phyloP scores from a whole-genome alignment of 805 yeast genomes.

The Kodamaea restingae region DNA sequence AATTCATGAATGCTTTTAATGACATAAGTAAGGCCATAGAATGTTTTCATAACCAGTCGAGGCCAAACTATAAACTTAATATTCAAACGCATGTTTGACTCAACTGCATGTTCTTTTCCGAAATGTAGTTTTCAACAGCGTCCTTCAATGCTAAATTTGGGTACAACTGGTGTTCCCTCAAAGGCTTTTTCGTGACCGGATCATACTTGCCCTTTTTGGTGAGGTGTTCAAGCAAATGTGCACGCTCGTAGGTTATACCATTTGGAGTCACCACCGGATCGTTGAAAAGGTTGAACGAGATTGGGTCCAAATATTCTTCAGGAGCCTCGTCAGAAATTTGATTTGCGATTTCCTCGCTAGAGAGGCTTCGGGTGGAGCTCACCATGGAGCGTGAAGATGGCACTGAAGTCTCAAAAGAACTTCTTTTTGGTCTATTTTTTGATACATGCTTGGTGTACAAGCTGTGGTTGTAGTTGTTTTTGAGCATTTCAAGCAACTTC shows the following conservation, averaged over 20 bases:
- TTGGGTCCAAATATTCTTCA: conserved; percentile 14
- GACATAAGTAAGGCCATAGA: too few species aligned
- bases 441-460: conserved; percentile 15
- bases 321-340: conserved; percentile 15
- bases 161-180: conserved; percentile 30
- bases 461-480: conserved; percentile 23
- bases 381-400: neutral
- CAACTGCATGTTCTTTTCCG: conserved; percentile 2
- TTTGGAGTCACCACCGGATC: conserved; percentile 18
- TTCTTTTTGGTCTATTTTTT: conserved; percentile 7
- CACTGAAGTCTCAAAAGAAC: neutral
- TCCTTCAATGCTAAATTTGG: conserved; percentile 40
- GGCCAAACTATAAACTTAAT: too few species aligned
- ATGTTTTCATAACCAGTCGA: too few species aligned
- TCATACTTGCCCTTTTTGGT: conserved; percentile 24
- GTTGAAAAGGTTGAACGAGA: conserved; percentile 14
- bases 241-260: conserved; percentile 17
- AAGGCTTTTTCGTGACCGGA: conserved; percentile 38
- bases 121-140: conserved; percentile 29
- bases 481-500: conserved; percentile 18
- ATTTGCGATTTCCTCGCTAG: conserved; percentile 3
- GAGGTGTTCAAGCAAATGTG: conserved; percentile 11
- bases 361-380: neutral
- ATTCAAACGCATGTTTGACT: neutral
- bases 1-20: too few species aligned